These are phyloP conservation scores for Sporothrix pallida DNA, from an alignment of 2,329 filamentous ascomycete species.

Conservation along the genomic window DNA sequence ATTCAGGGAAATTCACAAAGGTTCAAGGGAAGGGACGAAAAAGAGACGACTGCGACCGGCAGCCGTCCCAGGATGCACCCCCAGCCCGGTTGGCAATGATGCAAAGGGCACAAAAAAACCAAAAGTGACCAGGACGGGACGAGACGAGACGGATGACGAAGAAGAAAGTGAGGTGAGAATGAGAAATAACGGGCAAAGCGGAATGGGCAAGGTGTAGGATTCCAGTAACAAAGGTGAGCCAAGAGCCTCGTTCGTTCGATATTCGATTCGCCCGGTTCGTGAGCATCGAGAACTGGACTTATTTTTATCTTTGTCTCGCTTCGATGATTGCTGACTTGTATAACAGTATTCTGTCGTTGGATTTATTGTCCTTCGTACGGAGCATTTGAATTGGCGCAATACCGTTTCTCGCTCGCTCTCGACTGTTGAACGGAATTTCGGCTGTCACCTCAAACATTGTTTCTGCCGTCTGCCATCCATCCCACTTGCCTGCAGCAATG, in stretches of 20 bases:
- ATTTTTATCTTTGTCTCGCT: not conserved
- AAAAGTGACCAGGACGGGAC: not conserved
- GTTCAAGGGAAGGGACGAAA: no score
- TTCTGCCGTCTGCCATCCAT: constrained; percentile 5
- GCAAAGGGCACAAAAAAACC: no score
- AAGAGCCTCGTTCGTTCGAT: constrained; percentile 16
- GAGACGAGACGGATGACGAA: not conserved
- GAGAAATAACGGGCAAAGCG: not conserved
- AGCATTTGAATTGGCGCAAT: not conserved
- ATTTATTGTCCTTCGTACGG: not conserved
- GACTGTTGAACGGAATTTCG: not conserved
- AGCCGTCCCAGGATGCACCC: not conserved
- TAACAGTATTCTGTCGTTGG: not conserved
- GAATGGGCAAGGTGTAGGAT: not conserved
- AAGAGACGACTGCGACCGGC: constrained; percentile 1
- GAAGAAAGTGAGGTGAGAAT: not conserved
- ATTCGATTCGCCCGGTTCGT: not conserved
- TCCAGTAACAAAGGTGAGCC: not conserved
- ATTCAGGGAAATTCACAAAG: not conserved
- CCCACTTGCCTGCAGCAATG: constrained; percentile 19
- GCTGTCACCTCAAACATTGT: constrained; percentile 22
- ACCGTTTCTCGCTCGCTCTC: not conserved
- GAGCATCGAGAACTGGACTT: not conserved
- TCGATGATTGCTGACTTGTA: not conserved
- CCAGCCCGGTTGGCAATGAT: constrained; percentile 15